Conservation (phyloP, 1,139 yeast genomes). For the Meyerozyma elateridarum region DNA sequence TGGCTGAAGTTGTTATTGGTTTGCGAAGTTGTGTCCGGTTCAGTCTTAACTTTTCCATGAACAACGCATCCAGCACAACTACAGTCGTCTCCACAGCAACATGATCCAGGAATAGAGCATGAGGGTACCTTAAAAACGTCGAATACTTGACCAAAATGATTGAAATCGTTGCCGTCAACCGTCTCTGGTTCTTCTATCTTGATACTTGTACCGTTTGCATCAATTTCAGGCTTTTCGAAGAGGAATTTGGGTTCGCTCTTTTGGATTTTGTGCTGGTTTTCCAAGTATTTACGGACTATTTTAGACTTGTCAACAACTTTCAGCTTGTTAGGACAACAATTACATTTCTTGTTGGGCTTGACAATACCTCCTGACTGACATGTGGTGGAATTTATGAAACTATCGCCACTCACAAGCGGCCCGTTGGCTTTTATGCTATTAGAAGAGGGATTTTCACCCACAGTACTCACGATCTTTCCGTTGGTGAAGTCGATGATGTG, state of each 20-base stretch:
- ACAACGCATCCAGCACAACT: slow-evolving; percentile 44
- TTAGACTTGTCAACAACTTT: slow-evolving; percentile 28
- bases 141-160: too few species aligned
- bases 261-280: slow-evolving; percentile 17
- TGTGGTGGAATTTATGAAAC: slow-evolving; percentile 31
- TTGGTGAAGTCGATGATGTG: slow-evolving; percentile 47
- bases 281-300: slow-evolving; percentile 34
- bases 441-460: slow-evolving; percentile 26
- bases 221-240: slow-evolving; percentile 4
- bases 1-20: slow-evolving; percentile 9
- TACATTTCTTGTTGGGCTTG: slow-evolving; percentile 23
- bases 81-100: slow-evolving; percentile 46
- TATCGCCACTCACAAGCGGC: slow-evolving; percentile 22
- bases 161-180: not conserved
- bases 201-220: not conserved
- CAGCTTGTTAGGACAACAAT: slow-evolving; percentile 17
- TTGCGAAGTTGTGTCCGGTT: not conserved
- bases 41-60: slow-evolving; percentile 29
- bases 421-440: slow-evolving; percentile 5
- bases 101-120: slow-evolving; percentile 47
- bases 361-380: slow-evolving; percentile 29
- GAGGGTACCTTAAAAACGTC: slow-evolving; percentile 30
- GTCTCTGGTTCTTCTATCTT: slow-evolving; percentile 3
- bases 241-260: slow-evolving; percentile 2
- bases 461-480: slow-evolving; percentile 42